Evolutionary conservation across 2,329 filamentous ascomycete species (phyloP), one percentile per base, ranked within the genome.

Genomic region (Fusarium mangiferae): DNA sequence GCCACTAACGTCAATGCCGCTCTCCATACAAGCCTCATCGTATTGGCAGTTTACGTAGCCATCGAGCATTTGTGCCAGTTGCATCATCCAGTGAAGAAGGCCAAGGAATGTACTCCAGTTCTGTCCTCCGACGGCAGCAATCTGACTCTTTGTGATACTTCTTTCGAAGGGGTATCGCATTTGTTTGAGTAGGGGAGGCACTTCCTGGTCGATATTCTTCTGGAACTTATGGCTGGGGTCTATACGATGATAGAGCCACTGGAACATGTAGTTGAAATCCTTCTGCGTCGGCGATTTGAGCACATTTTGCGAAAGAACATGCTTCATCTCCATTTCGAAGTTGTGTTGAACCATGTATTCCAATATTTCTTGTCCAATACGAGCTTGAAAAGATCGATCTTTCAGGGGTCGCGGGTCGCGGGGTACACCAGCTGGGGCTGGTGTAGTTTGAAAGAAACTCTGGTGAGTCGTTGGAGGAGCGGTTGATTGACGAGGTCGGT

Each of bases 51-150:
- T 83, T 3, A 90, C 86, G 80, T 95, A 98, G 28, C 93, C 90
- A 71, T 98, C 95, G 79, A 98, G 90, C 92, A 98, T 97, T 76
- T 96, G 92, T 9, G 94, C 94, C 58, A 99, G 86, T 82, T 98
- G 95, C 96, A 99, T 98, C 91, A 99, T 96, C 96, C 96, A 99
- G 84, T 99, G 95, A 57, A 99, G 87, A 81, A 99, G 86, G 0
- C 95, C 96, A 18, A 99, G 86, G 79, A 99, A 98, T 0, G 94
- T 96, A 71, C 93, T 93, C 96, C 96, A 99, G 80, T 98, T 98
- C 83, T 98, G 95, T 6, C 95, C 96, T 74, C 96, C 96, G 0
- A 98, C 96, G 5, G 97, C 96, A 0, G 94, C 91, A 66, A 99
- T 94, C 80, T 98, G 95, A 59, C 94, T 98, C 83, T 98, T 99